phyloP scores from a whole-genome alignment of 345 rosid species.

The Gossypium turneri region DNA sequence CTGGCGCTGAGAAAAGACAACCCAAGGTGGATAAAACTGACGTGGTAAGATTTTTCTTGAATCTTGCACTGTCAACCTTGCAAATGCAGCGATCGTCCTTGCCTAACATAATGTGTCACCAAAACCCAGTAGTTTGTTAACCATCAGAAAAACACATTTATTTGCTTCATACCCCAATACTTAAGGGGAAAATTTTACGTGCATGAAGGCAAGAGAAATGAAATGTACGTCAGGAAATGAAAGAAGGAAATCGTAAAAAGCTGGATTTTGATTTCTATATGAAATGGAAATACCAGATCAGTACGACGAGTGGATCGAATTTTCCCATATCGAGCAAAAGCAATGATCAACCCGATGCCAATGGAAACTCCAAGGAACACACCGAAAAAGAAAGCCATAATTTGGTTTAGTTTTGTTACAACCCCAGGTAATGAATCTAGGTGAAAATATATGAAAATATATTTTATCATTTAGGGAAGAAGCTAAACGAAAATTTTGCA shows the following conservation, averaged over 20 bases:
- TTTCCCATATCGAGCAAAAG: constrained; percentile 55
- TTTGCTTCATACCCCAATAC: not conserved
- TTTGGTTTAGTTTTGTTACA: not conserved
- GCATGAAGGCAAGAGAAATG: constrained; percentile 1
- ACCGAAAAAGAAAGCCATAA: constrained; percentile 49
- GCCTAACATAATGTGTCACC: constrained; percentile 39
- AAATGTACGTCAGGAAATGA: not conserved
- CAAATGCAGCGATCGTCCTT: constrained; percentile 65
- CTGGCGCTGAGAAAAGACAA: constrained; percentile 70
- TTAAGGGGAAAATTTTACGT: not conserved
- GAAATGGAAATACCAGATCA: constrained; percentile 37
- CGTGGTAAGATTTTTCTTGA: constrained; percentile 68
- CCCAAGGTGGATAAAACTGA: constrained; percentile 75
- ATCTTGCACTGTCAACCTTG: constrained; percentile 85
- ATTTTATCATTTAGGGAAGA: too few relatives aligned
- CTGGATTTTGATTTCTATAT: not conserved
- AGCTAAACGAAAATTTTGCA: not conserved
- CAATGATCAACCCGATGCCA: constrained; percentile 52
- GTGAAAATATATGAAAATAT: not conserved
- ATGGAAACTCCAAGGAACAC: constrained; percentile 47
- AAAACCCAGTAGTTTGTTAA: not conserved
- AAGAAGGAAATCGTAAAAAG: not conserved
- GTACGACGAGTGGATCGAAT: constrained; percentile 54
- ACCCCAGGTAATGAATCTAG: not conserved
- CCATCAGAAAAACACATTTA: not conserved